Percentiles rank a stretch among this genome's conserved stretches.
Conservation (phyloP, 139 green algal species). For the Tetraselmis chui region DNA sequence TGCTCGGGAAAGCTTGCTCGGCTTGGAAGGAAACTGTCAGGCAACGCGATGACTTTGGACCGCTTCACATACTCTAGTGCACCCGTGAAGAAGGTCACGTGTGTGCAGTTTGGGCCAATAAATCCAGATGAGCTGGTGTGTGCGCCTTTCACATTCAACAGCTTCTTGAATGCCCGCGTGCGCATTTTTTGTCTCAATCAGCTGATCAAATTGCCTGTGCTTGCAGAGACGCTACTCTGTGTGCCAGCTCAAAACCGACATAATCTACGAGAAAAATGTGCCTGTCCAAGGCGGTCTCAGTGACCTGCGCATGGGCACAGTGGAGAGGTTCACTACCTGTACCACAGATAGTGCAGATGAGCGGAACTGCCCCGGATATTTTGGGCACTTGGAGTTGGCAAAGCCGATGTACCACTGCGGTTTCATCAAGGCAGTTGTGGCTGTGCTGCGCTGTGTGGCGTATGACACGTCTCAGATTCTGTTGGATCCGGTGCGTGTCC, state of each 20-base stretch:
- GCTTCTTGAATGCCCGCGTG: not conserved
- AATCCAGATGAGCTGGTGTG: slow-evolving; percentile 95
- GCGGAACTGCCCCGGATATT: slow-evolving; percentile 92
- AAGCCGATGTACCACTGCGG: slow-evolving; percentile 93
- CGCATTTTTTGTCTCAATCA: not conserved
- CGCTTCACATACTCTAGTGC: slow-evolving; percentile 63
- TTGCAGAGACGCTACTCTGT: slow-evolving; percentile 83
- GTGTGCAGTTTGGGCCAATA: slow-evolving; percentile 91
- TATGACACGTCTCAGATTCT: slow-evolving; percentile 86
- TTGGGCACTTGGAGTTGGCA: slow-evolving; percentile 94
- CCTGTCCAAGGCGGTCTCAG: slow-evolving; percentile 81
- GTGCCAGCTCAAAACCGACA: slow-evolving; percentile 65
- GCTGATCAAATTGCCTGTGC: not conserved
- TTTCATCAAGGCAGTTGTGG: slow-evolving; percentile 92
- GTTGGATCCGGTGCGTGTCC: slow-evolving; percentile 58
- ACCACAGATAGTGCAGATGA: slow-evolving; percentile 63
- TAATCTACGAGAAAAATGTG: slow-evolving; percentile 87
- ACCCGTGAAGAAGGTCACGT: slow-evolving; percentile 73
- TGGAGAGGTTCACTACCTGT: slow-evolving; percentile 77
- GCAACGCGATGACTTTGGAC: slow-evolving; percentile 45
- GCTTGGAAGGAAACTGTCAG: too few species aligned
- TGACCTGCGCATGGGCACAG: slow-evolving; percentile 89
- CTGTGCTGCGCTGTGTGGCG: slow-evolving; percentile 88
- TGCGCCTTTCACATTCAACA: not conserved
- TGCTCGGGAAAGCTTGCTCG: too few species aligned